Conservation (phyloP, 1,284 basidiomycete species). For the Malassezia sp. region DNA sequence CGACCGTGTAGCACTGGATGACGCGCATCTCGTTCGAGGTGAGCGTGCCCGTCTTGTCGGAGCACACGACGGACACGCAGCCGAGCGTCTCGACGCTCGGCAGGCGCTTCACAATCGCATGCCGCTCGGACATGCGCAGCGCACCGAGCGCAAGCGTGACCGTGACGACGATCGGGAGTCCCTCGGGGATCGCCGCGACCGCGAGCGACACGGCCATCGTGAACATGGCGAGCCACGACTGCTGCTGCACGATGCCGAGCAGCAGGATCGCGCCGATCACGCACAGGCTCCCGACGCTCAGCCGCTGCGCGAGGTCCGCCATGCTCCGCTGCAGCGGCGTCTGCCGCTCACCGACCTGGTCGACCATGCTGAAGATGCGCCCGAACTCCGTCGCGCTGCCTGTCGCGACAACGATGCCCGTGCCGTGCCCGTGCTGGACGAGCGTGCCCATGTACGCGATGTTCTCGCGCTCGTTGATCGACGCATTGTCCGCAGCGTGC, state of each 20-base stretch:
- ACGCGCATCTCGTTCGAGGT: conserved; percentile 95
- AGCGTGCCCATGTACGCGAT: conserved; percentile 95
- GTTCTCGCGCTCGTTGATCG: conserved; percentile 74
- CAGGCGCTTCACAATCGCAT: conserved; percentile 91
- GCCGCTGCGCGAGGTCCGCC: conserved; percentile 88
- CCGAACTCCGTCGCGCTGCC: conserved; percentile 87
- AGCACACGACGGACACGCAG: conserved; percentile 87
- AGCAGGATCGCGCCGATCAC: conserved; percentile 87
- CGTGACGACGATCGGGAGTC: conserved; percentile 89
- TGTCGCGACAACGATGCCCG: conserved; percentile 79
- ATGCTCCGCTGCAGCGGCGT: conserved; percentile 87
- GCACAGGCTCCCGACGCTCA: conserved; percentile 78
- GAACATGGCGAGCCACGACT: conserved; percentile 96
- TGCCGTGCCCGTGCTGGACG: conserved; percentile 77
- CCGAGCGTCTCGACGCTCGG: conserved; percentile 90
- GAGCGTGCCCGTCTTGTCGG: conserved; percentile 93
- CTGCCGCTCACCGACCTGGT: conserved; percentile 83
- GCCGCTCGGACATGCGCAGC: conserved; percentile 79
- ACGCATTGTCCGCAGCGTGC: neutral
- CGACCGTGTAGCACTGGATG: conserved; percentile 72
- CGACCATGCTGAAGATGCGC: conserved; percentile 94
- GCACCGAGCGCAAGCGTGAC: conserved; percentile 92
- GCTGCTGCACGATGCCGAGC: conserved; percentile 71
- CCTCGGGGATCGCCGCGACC: conserved; percentile 93
- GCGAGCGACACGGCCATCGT: conserved; percentile 95